Evolutionary conservation across 2,329 filamentous ascomycete species (phyloP), one percentile per base, ranked within the genome.

Genomic region (Botrytis byssoidea): DNA sequence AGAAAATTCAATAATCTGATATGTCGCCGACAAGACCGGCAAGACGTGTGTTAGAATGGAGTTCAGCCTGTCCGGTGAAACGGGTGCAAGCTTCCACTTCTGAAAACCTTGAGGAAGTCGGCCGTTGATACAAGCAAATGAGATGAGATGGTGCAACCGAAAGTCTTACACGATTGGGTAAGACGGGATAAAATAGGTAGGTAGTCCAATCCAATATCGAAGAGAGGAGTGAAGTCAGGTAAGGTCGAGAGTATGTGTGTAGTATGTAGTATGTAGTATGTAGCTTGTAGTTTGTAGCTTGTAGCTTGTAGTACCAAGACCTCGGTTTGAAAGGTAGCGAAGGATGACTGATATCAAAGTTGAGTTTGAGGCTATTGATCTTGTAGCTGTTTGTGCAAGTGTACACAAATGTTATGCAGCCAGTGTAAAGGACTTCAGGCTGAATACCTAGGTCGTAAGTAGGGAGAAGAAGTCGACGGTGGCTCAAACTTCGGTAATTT

Each of bases 41-140:
- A 71, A 51, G 69, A 65, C 35, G 25, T 40, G 37, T 55, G 22
- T 25, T 51, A 18, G 29, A 32, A 22, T 35, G 20, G 69, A 71
- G 57, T 71, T 71, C 70, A 71, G 70, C 42, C 70, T 71, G 35
- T 71, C 42, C 59, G 70, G 70, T 71, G 70, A 35, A 71, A 55
- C 70, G 70, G 70, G 59, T 71, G 59, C 44, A 71, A 40, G 59
- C 70, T 65, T 60, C 68, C 68, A 71, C 70, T 57, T 55, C 29
- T 16, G 57, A 48, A 25, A 63, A 63, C 32, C 44, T 25, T 48
- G 40, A 55, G 37, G 37, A 44, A 32, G 22, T 46, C 67, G 67
- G 51, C 67, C 51, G 64, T 66, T 70, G 29, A 42, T 29, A 59
- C 67, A 70, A 59, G 67, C n/a, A 70, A 37, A 37, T 66, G 12